Conservation (phyloP, 1,284 basidiomycete species). For the Cryptococcus sp. region DNA sequence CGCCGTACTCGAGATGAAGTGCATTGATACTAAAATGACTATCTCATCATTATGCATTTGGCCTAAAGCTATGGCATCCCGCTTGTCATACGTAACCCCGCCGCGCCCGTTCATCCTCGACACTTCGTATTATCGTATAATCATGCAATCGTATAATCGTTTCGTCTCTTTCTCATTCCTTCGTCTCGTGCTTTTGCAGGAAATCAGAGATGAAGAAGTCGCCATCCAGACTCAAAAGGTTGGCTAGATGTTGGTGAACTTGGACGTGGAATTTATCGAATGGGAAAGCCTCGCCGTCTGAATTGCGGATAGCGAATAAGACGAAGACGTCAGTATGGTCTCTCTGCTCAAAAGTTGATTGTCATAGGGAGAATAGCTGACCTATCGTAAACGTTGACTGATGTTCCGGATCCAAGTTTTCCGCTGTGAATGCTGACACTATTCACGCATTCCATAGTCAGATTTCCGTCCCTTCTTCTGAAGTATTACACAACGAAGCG, state of each 20-base stretch:
- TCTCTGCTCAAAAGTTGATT: conserved; percentile 11
- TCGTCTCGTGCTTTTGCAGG: conserved; percentile 31
- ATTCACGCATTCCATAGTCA: too few relatives aligned
- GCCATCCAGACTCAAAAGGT: conserved; percentile 70
- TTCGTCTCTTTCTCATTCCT: conserved; percentile 12
- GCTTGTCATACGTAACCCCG: too few relatives aligned
- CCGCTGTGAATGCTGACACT: conserved; percentile 67
- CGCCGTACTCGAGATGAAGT: too few relatives aligned
- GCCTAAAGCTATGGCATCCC: too few relatives aligned
- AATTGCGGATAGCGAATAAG: too few relatives aligned
- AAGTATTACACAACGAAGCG: neutral
- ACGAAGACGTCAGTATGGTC: conserved; percentile 32
- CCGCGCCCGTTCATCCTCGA: too few relatives aligned
- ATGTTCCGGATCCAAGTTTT: conserved; percentile 64
- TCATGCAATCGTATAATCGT: too few relatives aligned
- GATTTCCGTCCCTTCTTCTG: too few relatives aligned
- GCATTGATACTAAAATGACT: too few relatives aligned
- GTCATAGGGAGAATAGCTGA: conserved; percentile 15
- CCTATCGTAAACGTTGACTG: conserved; percentile 49
- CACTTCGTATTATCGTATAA: too few relatives aligned
- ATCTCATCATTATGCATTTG: too few relatives aligned
- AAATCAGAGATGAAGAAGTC: conserved; percentile 55
- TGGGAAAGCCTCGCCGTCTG: conserved; percentile 83
- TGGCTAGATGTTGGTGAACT: conserved; percentile 70
- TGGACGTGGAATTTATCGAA: conserved; percentile 83